These are phyloP conservation scores for Aphanomyces invadans DNA, from an alignment of 352 stramenopile species.

Conservation along the genomic window DNA sequence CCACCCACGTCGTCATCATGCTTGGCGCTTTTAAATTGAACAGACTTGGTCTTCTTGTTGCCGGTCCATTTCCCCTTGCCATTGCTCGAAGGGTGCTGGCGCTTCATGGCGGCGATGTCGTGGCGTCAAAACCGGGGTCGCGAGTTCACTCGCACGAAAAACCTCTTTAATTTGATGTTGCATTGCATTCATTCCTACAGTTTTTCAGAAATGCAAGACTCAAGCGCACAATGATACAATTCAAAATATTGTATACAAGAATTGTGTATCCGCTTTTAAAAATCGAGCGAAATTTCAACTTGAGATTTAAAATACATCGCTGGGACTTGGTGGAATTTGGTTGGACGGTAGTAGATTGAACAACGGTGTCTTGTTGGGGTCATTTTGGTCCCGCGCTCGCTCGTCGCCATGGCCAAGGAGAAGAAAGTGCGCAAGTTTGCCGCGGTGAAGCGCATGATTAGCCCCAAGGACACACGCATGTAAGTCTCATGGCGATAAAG, in stretches of 20 bases:
- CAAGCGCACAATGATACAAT: too few relatives aligned
- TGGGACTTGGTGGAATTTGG: conserved; percentile 7
- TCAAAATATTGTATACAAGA: background rate
- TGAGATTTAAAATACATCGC: background rate
- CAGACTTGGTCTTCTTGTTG: conserved; percentile 20
- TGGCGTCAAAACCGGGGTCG: too few relatives aligned
- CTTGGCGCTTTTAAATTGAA: conserved; percentile 12
- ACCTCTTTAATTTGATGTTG: too few relatives aligned
- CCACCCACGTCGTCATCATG: conserved; percentile 23
- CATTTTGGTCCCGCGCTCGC: background rate
- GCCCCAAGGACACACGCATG: conserved; percentile 95
- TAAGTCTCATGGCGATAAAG: conserved; percentile 37
- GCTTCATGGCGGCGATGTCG: conserved; percentile 23
- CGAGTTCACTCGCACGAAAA: too few relatives aligned
- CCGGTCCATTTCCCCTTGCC: background rate
- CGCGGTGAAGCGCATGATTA: conserved; percentile 97
- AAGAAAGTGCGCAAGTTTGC: conserved; percentile 99
- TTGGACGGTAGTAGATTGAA: conserved; percentile 14
- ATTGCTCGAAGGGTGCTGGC: conserved; percentile 22
- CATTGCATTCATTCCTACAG: too few relatives aligned
- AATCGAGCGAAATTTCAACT: background rate
- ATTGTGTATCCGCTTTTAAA: background rate
- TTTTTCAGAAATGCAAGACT: too few relatives aligned
- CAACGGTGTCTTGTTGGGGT: background rate
- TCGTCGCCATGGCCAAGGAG: conserved; percentile 77